Evolutionary conservation across 2,329 filamentous ascomycete genomes (phyloP), one percentile per base, ranked within the genome.

Genomic region (Myriosclerotinia scirpicola): DNA sequence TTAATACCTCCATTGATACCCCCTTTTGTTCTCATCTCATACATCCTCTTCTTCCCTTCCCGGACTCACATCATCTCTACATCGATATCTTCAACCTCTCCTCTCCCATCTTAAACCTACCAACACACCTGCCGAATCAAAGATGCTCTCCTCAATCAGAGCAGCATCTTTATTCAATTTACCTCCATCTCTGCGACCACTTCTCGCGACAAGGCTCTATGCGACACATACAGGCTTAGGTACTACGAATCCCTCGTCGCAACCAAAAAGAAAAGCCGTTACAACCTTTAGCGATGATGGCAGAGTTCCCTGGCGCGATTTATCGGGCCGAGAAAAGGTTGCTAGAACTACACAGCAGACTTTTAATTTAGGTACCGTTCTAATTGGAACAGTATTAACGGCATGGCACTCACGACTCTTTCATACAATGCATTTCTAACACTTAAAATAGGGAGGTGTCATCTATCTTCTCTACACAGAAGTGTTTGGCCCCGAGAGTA

Each of bases 261-360:
- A 73, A 30, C 76, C 87, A 36, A 85, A 83, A 70, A 84, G 91
- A 64, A 88, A 85, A 74, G 83, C 87, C 50, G 87, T 97, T 36
- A 97, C 93, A 0, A 85, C 94, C 0, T 88, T 93, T 74, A 95
- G 92, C 73, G 94, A 97, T 73, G 90, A 92, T 74, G 94, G 94
- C 9, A 84, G 85, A 70, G 87, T 97, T 1, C 86, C 87, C 5
- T 98, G 94, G 94, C 84, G 81, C 3, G 83, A 95, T 65, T 84
- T 98, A 2, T 92, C 89, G 0, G 81, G 80, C 0, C 81, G 81
- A 58, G 94, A 97, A 77, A 97, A 97, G 78, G 87, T 88, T 3
- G 90, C 90, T 34, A 86, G 94, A 50, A 91, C 92, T 11, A 94
- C 92, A 0, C 93, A 97, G 78, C 94, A 97, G 78, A 90, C 89